Base-by-base conservation (phyloP, 345 rosid species). In the Acer campestre region DNA sequence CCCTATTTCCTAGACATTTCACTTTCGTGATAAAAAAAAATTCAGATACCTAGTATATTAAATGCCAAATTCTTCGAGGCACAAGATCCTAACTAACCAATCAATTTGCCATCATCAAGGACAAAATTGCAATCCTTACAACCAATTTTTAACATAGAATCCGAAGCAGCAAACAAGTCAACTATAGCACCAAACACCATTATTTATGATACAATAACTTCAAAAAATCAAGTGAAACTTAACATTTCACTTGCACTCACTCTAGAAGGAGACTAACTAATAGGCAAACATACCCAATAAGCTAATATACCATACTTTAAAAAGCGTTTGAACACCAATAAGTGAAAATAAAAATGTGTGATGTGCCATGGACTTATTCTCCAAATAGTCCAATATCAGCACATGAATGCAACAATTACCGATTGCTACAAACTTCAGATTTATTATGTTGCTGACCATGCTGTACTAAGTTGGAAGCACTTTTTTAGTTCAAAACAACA, bases 361-460 rank as follows among this genome's bases (percentile, higher is more conserved):
- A 48, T 46, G n/a, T n/a, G 17, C 38, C 18, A 46, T 46, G 58
- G 56, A 31, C 29, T 68, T 22, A 68, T 35, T 51, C 10, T 44
- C 38, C 42, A 73, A 20, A 40, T 48, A 18, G 44, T 10, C 59
- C 62, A 64, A 71, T 4, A 65, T n/a, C 17, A 80, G 62, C 76
- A 64, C 22, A 71, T 40, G 40, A 55, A 75, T 61, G 53, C 22
- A 71, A 67, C 67, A 4, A 9, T 31, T 31, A 6, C 22, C 27
- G 1, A n/a, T 8, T 31, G n/a, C 62, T 67, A 12, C 63, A 63
- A n/a, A 16, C 22, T 51, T 62, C 49, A 61, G 23, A 72, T 77
- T 20, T 61, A 65, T 48, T 49, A 79, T 23, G 62, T 23, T 2
- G 46, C 59, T 61, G 35, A 8, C 22, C 9, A 13, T n/a, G 38